Conservation (phyloP, 257 asterid species). For the Fraxinus quadrangulata region DNA sequence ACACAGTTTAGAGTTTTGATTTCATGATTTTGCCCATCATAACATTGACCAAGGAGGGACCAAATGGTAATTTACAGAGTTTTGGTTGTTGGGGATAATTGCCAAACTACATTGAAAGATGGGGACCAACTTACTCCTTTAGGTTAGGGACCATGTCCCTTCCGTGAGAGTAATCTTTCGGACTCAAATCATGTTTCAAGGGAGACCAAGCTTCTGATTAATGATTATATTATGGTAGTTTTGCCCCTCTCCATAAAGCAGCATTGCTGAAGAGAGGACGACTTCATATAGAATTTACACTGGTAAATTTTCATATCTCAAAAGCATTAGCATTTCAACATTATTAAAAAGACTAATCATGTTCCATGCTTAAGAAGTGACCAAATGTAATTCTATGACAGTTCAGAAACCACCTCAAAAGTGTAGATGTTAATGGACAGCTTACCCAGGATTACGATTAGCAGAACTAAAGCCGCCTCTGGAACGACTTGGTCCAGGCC, state of each 20-base stretch:
- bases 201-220: neutral
- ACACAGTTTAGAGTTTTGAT: neutral
- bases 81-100: neutral
- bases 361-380: neutral
- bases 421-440: neutral
- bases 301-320: neutral
- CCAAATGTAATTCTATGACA: neutral
- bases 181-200: neutral
- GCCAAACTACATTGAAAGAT: neutral
- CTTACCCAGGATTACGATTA: conserved; percentile 60
- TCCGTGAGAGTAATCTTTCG: neutral
- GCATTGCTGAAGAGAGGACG: too few relatives aligned
- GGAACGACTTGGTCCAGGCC: conserved; percentile 56
- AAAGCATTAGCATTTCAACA: neutral
- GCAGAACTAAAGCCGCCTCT: conserved; percentile 50
- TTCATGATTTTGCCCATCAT: neutral
- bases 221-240: neutral
- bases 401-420: neutral
- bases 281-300: too few relatives aligned
- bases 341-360: neutral
- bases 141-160: neutral
- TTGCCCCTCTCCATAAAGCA: neutral
- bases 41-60: neutral
- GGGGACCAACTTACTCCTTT: neutral
- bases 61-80: neutral